phyloP scores from a whole-genome alignment of 2,329 filamentous ascomycete genomes.

The Fusarium sp. region DNA sequence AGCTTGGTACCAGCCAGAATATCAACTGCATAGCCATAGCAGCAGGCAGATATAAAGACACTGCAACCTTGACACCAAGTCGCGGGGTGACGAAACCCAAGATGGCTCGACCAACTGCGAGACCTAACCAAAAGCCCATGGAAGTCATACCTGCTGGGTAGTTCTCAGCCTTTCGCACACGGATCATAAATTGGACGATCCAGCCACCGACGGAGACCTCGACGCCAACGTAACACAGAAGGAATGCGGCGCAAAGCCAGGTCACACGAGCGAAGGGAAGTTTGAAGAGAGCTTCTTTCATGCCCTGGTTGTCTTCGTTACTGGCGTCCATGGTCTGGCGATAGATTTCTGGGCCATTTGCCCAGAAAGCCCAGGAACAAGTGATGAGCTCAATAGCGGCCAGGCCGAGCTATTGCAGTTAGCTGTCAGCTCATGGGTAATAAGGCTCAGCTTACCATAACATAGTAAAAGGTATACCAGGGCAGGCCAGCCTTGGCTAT shows the following conservation, averaged over 20 bases:
- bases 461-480: slow-evolving; percentile 81
- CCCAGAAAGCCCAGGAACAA: slow-evolving; percentile 69
- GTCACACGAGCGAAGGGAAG: slow-evolving; percentile 63
- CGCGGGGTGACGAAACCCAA: slow-evolving; percentile 79
- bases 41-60: slow-evolving; percentile 70
- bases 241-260: slow-evolving; percentile 77
- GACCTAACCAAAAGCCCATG: slow-evolving; percentile 84
- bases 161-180: slow-evolving; percentile 72
- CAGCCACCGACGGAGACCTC: slow-evolving; percentile 83
- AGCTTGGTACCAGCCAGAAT: slow-evolving; percentile 84
- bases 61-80: slow-evolving; percentile 75
- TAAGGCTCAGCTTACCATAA: slow-evolving; percentile 71
- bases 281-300: slow-evolving; percentile 53
- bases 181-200: slow-evolving; percentile 87
- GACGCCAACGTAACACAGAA: slow-evolving; percentile 80
- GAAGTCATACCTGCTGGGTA: slow-evolving; percentile 80
- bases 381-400: slow-evolving; percentile 43
- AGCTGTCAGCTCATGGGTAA: slow-evolving; percentile 56
- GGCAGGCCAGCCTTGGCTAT: slow-evolving; percentile 68
- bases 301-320: slow-evolving; percentile 39
- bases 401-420: slow-evolving; percentile 24
- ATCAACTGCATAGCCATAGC: slow-evolving; percentile 75
- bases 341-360: slow-evolving; percentile 65
- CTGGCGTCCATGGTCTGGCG: slow-evolving; percentile 52
- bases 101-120: slow-evolving; percentile 76